These are phyloP conservation scores for Penicillium tannophilum DNA, from an alignment of 495 filamentous ascomycete species.

Conservation along the genomic window DNA sequence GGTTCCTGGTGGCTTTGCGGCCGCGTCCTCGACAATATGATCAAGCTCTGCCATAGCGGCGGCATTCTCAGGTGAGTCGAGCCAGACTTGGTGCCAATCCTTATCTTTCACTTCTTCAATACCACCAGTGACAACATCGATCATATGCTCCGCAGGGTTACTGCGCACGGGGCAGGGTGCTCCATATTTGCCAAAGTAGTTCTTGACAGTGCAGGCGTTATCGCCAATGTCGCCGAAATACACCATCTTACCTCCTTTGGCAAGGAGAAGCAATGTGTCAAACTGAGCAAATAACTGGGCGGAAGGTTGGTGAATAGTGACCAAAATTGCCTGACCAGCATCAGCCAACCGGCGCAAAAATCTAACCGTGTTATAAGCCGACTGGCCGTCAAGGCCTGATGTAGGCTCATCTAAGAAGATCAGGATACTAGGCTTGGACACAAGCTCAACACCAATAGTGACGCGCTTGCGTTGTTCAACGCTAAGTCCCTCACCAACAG, in stretches of 20 bases:
- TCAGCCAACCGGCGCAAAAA: constrained; percentile 67
- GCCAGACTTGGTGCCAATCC: constrained; percentile 68
- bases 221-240: constrained; percentile 70
- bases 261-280: constrained; percentile 69
- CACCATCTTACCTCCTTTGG: constrained; percentile 67
- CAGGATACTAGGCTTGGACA: constrained; percentile 63
- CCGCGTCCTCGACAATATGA: constrained; percentile 48
- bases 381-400: constrained; percentile 64
- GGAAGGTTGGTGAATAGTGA: constrained; percentile 78
- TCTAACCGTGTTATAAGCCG: constrained; percentile 64
- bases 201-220: constrained; percentile 51
- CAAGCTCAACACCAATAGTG: constrained; percentile 60
- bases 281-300: constrained; percentile 73
- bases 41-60: constrained; percentile 55
- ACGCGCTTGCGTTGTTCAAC: constrained; percentile 65
- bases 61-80: constrained; percentile 54
- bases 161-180: constrained; percentile 72
- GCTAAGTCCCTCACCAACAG: constrained; percentile 53
- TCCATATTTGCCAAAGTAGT: constrained; percentile 79
- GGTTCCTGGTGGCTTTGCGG: constrained; percentile 32
- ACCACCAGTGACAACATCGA: constrained; percentile 68
- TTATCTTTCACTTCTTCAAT: constrained; percentile 36
- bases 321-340: constrained; percentile 68
- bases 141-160: constrained; percentile 90
- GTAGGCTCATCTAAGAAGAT: constrained; percentile 82